These are phyloP conservation scores for Geotrichum candidum DNA, from an alignment of 1,139 yeast species.

Conservation along the genomic window DNA sequence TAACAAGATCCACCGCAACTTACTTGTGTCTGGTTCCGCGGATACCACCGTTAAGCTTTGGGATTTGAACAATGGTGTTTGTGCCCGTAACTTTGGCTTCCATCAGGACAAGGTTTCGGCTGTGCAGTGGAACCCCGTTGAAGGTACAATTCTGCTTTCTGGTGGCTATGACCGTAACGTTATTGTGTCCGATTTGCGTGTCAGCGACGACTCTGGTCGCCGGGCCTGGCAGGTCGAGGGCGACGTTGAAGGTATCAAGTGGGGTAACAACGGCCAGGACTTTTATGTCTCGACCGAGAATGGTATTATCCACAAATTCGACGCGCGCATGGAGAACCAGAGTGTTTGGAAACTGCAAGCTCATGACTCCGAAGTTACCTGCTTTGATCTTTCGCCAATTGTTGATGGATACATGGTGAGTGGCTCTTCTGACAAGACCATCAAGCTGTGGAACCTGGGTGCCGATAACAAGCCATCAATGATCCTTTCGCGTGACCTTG, in stretches of 20 bases:
- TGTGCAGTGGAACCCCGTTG: constrained; percentile 77
- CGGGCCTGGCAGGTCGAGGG: constrained; percentile 60
- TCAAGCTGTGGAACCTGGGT: constrained; percentile 73
- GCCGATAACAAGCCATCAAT: constrained; percentile 59
- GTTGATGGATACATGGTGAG: constrained; percentile 76
- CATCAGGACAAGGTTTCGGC: constrained; percentile 80
- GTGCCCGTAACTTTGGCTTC: constrained; percentile 48
- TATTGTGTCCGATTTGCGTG: constrained; percentile 78
- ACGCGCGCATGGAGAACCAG: constrained; percentile 57
- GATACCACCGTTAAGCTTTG: constrained; percentile 91
- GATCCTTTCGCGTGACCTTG: constrained; percentile 89
- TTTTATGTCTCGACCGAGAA: constrained; percentile 89
- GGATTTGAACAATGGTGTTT: constrained; percentile 74
- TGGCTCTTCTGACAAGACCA: constrained; percentile 79
- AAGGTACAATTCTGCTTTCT: constrained; percentile 73
- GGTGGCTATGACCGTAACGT: constrained; percentile 89
- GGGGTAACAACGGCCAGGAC: constrained; percentile 57
- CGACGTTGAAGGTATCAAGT: constrained; percentile 77
- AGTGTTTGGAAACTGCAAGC: constrained; percentile 97
- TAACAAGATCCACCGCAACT: constrained; percentile 73
- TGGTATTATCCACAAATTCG: constrained; percentile 87
- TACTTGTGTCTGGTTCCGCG: constrained; percentile 91
- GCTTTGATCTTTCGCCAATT: constrained; percentile 62
- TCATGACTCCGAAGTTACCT: constrained; percentile 88
- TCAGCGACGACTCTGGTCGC: constrained; percentile 53